Conservation (phyloP, 495 filamentous ascomycete genomes). For the Xylaria intraflava region DNA sequence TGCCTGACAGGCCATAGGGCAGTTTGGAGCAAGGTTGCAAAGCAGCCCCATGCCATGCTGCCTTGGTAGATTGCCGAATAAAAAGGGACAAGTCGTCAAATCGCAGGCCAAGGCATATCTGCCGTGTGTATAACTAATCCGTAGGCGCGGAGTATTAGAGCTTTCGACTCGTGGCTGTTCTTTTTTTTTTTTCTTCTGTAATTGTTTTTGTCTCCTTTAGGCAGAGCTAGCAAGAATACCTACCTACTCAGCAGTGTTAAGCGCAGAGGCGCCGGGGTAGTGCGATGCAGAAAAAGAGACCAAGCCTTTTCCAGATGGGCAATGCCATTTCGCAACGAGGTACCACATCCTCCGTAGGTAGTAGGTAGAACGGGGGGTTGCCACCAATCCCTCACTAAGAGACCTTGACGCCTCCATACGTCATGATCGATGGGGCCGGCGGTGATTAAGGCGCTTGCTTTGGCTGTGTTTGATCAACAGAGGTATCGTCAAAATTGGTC, state of each 20-base stretch:
- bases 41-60: constrained; percentile 22
- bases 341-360: no score
- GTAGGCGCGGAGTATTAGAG: constrained; percentile 10
- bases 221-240: constrained; percentile 1
- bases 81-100: constrained; percentile 17
- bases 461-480: neutral
- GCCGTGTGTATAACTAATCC: constrained; percentile 11
- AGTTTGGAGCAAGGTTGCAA: constrained; percentile 27
- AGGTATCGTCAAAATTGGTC: constrained; percentile 2
- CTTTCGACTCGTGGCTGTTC: neutral
- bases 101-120: constrained; percentile 20
- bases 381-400: constrained; percentile 1
- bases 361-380: neutral
- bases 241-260: neutral
- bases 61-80: constrained; percentile 30
- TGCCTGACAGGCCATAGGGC: constrained; percentile 39
- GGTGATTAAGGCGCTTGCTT: neutral
- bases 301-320: neutral
- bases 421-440: neutral
- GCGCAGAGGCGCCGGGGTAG: constrained; percentile 1
- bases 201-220: neutral
- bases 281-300: neutral
- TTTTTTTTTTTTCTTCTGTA: neutral
- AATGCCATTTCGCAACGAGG: neutral
- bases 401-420: neutral